phyloP scores from a whole-genome alignment of 2,329 filamentous ascomycete species.

The Pestalotiopsis sp. region DNA sequence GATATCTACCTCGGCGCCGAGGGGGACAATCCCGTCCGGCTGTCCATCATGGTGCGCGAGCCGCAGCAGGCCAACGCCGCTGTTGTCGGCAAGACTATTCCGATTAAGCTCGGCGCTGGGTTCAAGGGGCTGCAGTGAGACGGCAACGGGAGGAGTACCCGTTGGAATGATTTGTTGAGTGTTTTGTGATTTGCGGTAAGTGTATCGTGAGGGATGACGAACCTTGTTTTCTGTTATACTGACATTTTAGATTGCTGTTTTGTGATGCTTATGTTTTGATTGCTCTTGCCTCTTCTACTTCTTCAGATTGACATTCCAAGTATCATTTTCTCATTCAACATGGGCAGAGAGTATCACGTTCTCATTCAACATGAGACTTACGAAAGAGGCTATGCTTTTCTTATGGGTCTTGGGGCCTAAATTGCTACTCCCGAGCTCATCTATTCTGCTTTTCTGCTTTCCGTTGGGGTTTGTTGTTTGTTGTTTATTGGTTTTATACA shows the following conservation, averaged over 20 bases:
- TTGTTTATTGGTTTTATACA: not conserved
- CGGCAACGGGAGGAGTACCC: not conserved
- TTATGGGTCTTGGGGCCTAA: not conserved
- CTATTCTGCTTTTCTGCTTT: not conserved
- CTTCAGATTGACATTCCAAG: not conserved
- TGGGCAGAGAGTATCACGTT: not conserved
- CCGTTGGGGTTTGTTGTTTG: not conserved
- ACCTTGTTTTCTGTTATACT: not conserved
- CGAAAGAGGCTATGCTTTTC: not conserved
- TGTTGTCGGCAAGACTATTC: slow-evolving; percentile 34
- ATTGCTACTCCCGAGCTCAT: not conserved
- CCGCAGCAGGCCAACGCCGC: slow-evolving; percentile 41
- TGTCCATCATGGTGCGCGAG: slow-evolving; percentile 85
- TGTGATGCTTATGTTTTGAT: not conserved
- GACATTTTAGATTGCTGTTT: not conserved
- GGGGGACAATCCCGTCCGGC: slow-evolving; percentile 53
- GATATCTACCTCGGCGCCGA: slow-evolving; percentile 58
- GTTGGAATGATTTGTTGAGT: not conserved
- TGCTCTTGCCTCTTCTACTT: not conserved
- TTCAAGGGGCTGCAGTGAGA: slow-evolving; percentile 26
- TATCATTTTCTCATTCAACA: not conserved
- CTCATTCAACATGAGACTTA: slow-evolving; percentile 6
- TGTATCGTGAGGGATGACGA: not conserved
- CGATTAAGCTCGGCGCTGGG: slow-evolving; percentile 35
- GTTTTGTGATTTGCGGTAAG: not conserved